phyloP scores from a whole-genome alignment of 306 rosid species.

The Pterocarpus macrocarpus region DNA sequence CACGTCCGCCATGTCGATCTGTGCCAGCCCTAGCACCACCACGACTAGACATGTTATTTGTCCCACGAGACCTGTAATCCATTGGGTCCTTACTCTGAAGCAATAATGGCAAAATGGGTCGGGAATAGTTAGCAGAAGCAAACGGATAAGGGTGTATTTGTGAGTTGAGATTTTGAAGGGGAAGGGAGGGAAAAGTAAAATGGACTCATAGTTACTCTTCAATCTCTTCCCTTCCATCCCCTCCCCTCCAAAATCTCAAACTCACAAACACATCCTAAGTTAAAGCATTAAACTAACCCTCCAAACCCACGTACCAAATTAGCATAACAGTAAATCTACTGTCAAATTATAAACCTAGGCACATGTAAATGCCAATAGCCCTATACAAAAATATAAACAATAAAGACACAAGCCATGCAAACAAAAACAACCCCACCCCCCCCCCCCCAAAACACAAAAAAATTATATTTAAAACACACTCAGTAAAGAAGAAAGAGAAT shows the following conservation, averaged over 20 bases:
- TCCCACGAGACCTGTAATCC: slow-evolving; percentile 74
- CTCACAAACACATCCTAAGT: no score
- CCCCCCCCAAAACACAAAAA: neutral
- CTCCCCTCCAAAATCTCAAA: no score
- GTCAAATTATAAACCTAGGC: slow-evolving; percentile 14
- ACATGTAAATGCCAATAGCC: slow-evolving; percentile 8
- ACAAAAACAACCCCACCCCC: neutral
- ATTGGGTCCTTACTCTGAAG: slow-evolving; percentile 71
- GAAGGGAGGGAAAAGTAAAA: no score
- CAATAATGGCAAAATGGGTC: slow-evolving; percentile 6
- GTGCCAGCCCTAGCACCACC: slow-evolving; percentile 61
- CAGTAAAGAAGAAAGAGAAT: neutral
- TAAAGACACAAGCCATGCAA: neutral
- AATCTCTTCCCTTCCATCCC: no score
- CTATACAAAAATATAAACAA: neutral
- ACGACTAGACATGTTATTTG: slow-evolving; percentile 59
- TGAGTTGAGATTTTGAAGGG: no score
- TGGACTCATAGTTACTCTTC: no score
- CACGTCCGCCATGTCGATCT: slow-evolving; percentile 80
- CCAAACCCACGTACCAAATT: slow-evolving; percentile 8
- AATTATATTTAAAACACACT: neutral
- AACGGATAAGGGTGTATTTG: neutral
- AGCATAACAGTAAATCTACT: neutral
- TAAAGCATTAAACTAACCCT: neutral
- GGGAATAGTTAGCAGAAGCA: neutral